These are phyloP conservation scores for Russula abietina DNA, from an alignment of 768 basidiomycete genomes.

Conservation along the genomic window DNA sequence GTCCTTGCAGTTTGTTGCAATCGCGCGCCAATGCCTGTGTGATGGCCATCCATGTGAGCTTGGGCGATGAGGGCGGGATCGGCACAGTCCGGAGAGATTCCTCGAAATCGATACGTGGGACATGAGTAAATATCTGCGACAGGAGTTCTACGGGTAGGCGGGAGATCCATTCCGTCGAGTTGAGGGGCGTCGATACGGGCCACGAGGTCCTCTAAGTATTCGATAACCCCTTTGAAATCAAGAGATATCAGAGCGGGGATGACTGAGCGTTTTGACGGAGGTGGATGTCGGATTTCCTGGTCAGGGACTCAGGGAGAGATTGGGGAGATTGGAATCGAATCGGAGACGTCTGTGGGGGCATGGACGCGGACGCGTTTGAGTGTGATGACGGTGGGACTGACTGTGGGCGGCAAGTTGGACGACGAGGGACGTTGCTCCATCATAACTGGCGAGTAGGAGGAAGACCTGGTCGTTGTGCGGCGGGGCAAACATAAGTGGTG, in stretches of 20 bases:
- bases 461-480: neutral
- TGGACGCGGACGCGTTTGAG: neutral
- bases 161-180: too few species aligned
- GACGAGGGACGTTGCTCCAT: neutral
- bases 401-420: too few species aligned
- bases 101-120: slow-evolving; percentile 15
- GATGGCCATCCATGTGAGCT: slow-evolving; percentile 5
- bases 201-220: too few species aligned
- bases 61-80: too few species aligned
- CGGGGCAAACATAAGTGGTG: neutral
- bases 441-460: neutral
- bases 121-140: slow-evolving; percentile 5
- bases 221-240: too few species aligned
- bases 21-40: slow-evolving; percentile 1
- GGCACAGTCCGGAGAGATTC: neutral
- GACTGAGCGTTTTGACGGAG: too few species aligned
- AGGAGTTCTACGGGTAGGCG: slow-evolving; percentile 13
- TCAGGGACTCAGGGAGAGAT: too few species aligned
- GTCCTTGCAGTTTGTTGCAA: neutral
- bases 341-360: too few species aligned
- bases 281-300: too few species aligned
- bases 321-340: too few species aligned
- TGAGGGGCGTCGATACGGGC: too few species aligned
- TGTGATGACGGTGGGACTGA: neutral
- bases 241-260: too few species aligned